These are phyloP conservation scores for Rubroboletus satanas DNA, from an alignment of 768 basidiomycete species.

Conservation along the genomic window DNA sequence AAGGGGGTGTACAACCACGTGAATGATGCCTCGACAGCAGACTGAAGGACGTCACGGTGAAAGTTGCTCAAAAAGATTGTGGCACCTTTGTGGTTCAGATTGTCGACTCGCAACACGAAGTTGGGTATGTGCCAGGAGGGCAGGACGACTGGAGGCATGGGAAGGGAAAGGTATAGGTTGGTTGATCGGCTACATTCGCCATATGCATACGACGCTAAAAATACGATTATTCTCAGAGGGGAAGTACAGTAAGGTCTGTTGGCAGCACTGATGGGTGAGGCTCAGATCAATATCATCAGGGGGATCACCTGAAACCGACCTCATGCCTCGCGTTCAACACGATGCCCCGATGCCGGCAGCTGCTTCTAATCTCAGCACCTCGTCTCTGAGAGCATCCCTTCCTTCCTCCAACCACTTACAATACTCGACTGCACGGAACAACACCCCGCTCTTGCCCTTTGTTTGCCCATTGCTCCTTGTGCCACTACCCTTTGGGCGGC, in stretches of 20 bases:
- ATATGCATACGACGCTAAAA: conserved; percentile 1
- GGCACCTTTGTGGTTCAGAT: conserved; percentile 57
- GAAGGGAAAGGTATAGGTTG: background rate
- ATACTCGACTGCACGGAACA: conserved; percentile 85
- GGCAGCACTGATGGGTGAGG: background rate
- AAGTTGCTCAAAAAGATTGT: conserved; percentile 52
- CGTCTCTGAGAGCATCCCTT: conserved; percentile 61
- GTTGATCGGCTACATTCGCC: conserved; percentile 1
- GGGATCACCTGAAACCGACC: conserved; percentile 11
- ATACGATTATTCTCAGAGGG: conserved; percentile 7
- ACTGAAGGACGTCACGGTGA: conserved; percentile 36
- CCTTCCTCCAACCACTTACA: conserved; percentile 85
- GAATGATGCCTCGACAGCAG: conserved; percentile 40
- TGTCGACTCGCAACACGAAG: conserved; percentile 53
- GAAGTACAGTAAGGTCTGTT: background rate
- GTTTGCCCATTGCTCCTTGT: conserved; percentile 58
- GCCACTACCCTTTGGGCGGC: conserved; percentile 77
- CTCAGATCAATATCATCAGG: background rate
- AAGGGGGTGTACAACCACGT: conserved; percentile 42
- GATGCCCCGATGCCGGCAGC: conserved; percentile 50
- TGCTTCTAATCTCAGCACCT: conserved; percentile 65
- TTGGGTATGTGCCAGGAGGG: conserved; percentile 53
- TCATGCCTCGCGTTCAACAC: conserved; percentile 5
- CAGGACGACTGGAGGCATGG: conserved; percentile 22
- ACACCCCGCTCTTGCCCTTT: conserved; percentile 86